Conservation (phyloP, 2,329 filamentous ascomycete genomes). For the Aspergillus sp. region DNA sequence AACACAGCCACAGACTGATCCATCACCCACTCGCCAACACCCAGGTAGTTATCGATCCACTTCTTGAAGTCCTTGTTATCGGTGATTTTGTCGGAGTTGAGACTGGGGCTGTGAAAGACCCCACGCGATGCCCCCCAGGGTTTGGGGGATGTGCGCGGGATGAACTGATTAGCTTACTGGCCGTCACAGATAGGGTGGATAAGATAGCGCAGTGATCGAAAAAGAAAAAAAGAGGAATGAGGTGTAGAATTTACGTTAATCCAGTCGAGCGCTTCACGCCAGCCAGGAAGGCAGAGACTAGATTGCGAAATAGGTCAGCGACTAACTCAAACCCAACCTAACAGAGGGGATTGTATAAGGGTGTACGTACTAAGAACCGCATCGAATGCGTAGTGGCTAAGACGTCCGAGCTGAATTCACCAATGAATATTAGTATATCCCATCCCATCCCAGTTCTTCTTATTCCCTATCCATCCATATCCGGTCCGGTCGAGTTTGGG, state of each 20-base stretch:
- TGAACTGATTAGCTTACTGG: constrained; percentile 30
- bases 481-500: too few relatives aligned
- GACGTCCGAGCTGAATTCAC: constrained; percentile 73
- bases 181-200: neutral
- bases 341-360: neutral
- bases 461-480: too few relatives aligned
- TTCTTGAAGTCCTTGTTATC: constrained; percentile 80
- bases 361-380: constrained; percentile 76
- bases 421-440: constrained; percentile 1
- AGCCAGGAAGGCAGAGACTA: constrained; percentile 93
- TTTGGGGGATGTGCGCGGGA: constrained; percentile 27
- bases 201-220: neutral
- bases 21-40: constrained; percentile 96
- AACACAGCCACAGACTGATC: constrained; percentile 93
- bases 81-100: constrained; percentile 82
- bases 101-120: constrained; percentile 59
- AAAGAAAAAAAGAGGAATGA: constrained; percentile 17
- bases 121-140: constrained; percentile 27
- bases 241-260: constrained; percentile 75
- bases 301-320: constrained; percentile 11
- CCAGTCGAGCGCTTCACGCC: constrained; percentile 97
- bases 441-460: too few relatives aligned
- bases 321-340: neutral
- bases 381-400: constrained; percentile 95
- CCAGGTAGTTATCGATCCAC: constrained; percentile 92